Conservation (phyloP, 1,139 yeast species). For the Taiozyma onychis region DNA sequence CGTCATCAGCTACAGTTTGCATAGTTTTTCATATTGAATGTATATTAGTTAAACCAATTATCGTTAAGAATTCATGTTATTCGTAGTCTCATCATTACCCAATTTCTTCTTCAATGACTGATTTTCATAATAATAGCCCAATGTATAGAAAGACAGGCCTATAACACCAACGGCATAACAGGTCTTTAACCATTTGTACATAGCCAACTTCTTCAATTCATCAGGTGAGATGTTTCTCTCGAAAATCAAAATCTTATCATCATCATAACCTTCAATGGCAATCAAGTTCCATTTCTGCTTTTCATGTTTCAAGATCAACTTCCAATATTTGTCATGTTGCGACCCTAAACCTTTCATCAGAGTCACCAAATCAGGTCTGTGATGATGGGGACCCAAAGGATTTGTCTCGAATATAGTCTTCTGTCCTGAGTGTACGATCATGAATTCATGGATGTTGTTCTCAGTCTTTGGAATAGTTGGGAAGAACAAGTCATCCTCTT, state of each 20-base stretch:
- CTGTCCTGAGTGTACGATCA: conserved; percentile 41
- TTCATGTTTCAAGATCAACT: conserved; percentile 32
- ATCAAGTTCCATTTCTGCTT: conserved; percentile 39
- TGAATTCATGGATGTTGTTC: conserved; percentile 31
- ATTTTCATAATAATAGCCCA: conserved; percentile 18
- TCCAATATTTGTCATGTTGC: conserved; percentile 28
- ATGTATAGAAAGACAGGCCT: conserved; percentile 5
- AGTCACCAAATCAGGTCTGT: conserved; percentile 41
- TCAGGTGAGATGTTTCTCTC: conserved; percentile 22
- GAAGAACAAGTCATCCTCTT: conserved; percentile 16
- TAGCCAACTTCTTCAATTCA: conserved; percentile 3
- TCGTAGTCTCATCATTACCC: neutral
- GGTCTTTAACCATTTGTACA: conserved; percentile 6
- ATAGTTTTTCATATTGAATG: neutral
- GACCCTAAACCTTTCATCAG: conserved; percentile 36
- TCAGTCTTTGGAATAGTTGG: conserved; percentile 12
- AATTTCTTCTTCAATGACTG: conserved; percentile 9
- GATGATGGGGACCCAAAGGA: conserved; percentile 34
- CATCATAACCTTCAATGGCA: conserved; percentile 32
- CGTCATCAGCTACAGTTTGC: neutral
- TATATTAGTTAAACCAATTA: neutral
- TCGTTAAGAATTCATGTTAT: neutral
- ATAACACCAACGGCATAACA: neutral
- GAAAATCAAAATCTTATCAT: conserved; percentile 31
- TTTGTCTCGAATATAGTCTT: conserved; percentile 33